A percentile compares a stretch with the other conserved stretches of the same genome.
Evolutionary conservation across 1,139 yeast genomes (phyloP).

Genomic region (Waltiozyma sp.): DNA sequence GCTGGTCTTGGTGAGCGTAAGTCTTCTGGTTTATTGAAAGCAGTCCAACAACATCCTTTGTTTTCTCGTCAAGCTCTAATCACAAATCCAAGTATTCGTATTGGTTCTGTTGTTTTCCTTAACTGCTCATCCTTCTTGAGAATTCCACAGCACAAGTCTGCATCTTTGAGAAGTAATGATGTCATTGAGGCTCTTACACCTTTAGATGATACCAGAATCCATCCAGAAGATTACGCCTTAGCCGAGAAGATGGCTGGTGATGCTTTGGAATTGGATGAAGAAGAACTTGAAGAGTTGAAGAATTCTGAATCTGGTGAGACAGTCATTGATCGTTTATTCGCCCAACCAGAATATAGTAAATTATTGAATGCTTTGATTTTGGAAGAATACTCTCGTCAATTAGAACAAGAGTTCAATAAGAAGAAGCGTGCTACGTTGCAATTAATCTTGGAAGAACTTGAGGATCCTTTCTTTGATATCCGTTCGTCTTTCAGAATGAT

Average conservation of each 20-base stretch:
- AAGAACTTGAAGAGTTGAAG: conserved; percentile 75
- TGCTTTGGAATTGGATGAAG: conserved; percentile 93
- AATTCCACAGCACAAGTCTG: conserved; percentile 50
- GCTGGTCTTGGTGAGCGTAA: conserved; percentile 95
- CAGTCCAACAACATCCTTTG: conserved; percentile 66
- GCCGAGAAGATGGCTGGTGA: conserved; percentile 98
- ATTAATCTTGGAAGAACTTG: conserved; percentile 81
- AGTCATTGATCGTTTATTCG: conserved; percentile 50
- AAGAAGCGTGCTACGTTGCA: conserved; percentile 75
- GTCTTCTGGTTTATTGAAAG: conserved; percentile 77
- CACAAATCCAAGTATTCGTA: conserved; percentile 49
- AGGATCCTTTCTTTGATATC: conserved; percentile 77
- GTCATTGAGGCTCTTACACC: conserved; percentile 57
- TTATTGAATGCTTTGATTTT: conserved; percentile 76
- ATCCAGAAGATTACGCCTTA: conserved; percentile 93
- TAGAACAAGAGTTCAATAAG: conserved; percentile 66
- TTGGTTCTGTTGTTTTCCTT: conserved; percentile 72
- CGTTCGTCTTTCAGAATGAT: conserved; percentile 63
- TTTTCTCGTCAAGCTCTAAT: conserved; percentile 61
- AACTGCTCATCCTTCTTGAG: conserved; percentile 87
- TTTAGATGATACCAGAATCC: conserved; percentile 90
- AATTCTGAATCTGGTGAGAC: conserved; percentile 64
- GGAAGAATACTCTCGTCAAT: conserved; percentile 89
- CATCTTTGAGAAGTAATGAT: conserved; percentile 25
- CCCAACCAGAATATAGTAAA: conserved; percentile 71